phyloP scores from a whole-genome alignment of 1,284 basidiomycete genomes.

The Marasmius oreades region DNA sequence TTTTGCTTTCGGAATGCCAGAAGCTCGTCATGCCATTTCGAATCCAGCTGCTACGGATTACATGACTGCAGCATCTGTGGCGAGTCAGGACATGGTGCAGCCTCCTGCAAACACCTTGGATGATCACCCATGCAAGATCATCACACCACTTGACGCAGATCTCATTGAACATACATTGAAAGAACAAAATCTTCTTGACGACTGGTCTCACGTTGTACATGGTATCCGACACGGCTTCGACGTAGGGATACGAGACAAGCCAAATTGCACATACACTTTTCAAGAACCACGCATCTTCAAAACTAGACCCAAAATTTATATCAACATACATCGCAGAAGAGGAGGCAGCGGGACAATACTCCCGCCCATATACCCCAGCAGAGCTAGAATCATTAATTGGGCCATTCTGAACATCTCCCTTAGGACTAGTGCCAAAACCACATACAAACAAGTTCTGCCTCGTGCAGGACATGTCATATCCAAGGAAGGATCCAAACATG shows the following conservation, averaged over 20 bases:
- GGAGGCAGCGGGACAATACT: slow-evolving; percentile 30
- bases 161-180: no score
- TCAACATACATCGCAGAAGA: slow-evolving; percentile 27
- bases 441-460: slow-evolving; percentile 20
- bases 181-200: not conserved
- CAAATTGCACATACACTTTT: slow-evolving; percentile 17
- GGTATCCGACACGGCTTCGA: slow-evolving; percentile 28
- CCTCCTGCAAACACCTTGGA: not conserved
- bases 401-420: slow-evolving; percentile 31
- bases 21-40: not conserved
- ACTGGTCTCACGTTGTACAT: slow-evolving; percentile 19
- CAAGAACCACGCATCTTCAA: no score
- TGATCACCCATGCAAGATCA: not conserved
- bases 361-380: slow-evolving; percentile 19
- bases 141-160: not conserved
- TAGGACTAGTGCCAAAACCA: slow-evolving; percentile 34
- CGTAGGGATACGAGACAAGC: slow-evolving; percentile 21
- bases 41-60: not conserved
- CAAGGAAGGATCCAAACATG: slow-evolving; percentile 18
- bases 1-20: no score
- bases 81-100: not conserved
- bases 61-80: not conserved
- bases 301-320: slow-evolving; percentile 25
- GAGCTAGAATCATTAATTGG: slow-evolving; percentile 33
- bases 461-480: slow-evolving; percentile 36